Evolutionary conservation across 257 asterid genomes (phyloP), one percentile per base, ranked within the genome.

Genomic region (Linderniella brevidens): DNA sequence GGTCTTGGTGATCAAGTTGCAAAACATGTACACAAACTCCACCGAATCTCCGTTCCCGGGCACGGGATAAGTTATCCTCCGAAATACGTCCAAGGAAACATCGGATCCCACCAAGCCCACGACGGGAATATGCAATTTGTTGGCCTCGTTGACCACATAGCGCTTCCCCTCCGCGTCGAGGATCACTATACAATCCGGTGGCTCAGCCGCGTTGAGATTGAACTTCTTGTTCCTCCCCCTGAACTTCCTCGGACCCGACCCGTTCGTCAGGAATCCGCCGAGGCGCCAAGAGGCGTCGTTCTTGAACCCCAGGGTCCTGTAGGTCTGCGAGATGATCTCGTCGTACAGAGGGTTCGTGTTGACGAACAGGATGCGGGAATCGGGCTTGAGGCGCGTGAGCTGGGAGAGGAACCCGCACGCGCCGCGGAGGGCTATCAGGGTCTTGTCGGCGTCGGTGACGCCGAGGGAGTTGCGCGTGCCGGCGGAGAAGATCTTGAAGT

Each of bases 1-100:
- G 3, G 98, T 88, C 64, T 88, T 88, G 5, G 98, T 80, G 51
- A 88, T 80, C 84, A 88, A 80, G 72, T 88, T 88, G 64, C 98
- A 88, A 55, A 88, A 78, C 76, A 85, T 49, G 46, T 88, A 88
- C 14, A 88, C 98, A 69, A 88, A 88, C 70, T 76, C 92, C 41
- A 67, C 77, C 0, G 98, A 78, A 61, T 81, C 98, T 3, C 32
- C 32, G 57, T 80, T 88, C 5, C 93, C 98, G 0, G 98, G 98
- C 14, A 88, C 68, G 5, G 98, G 98, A 51, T 88, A 84, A 0
- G 93, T 76, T 49, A 88, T 84, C 68, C 57, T 84, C 77, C 68
- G 66, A 52, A 56, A 88, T 5, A 73, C 77, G 32, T 88, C 98
- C 92, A 60, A 80, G 0, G 92, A 79, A 93, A 78, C 72, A 69